Evolutionary conservation across 371 early-diverging fungal species (phyloP).

Genomic region (Mortierella sp.): DNA sequence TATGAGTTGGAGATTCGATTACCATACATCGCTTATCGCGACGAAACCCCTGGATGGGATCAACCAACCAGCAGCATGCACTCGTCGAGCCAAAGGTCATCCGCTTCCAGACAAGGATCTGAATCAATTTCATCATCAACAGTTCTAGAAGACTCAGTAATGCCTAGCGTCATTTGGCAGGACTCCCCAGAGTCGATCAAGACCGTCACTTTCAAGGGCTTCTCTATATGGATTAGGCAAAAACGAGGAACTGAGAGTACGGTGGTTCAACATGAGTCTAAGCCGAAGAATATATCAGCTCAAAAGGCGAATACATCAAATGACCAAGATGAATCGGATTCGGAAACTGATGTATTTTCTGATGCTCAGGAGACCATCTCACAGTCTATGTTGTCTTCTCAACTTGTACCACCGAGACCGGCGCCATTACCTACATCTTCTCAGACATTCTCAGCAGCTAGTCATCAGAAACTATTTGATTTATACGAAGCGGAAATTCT

Average conservation of each 20-base stretch:
- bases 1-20: slow-evolving; percentile 71
- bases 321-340: slow-evolving; percentile 37
- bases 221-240: slow-evolving; percentile 52
- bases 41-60: slow-evolving; percentile 71
- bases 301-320: neutral
- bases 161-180: slow-evolving; percentile 55
- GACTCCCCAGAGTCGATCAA: slow-evolving; percentile 54
- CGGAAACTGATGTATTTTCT: slow-evolving; percentile 45
- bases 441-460: neutral
- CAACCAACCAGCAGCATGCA: slow-evolving; percentile 43
- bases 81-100: slow-evolving; percentile 60
- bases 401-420: neutral
- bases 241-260: slow-evolving; percentile 5
- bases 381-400: slow-evolving; percentile 36
- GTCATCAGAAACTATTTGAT: neutral
- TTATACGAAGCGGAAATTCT: slow-evolving; percentile 46
- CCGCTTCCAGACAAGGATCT: slow-evolving; percentile 22
- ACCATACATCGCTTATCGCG: slow-evolving; percentile 68
- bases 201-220: slow-evolving; percentile 41
- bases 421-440: neutral
- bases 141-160: slow-evolving; percentile 40
- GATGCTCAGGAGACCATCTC: slow-evolving; percentile 50
- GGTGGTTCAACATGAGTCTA: slow-evolving; percentile 5
- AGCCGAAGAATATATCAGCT: neutral
- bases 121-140: slow-evolving; percentile 43